Evolutionary conservation across 208 protist genomes (phyloP), one percentile per base, ranked within the genome.

Genomic region (Acanthamoeba lugdunensis): DNA sequence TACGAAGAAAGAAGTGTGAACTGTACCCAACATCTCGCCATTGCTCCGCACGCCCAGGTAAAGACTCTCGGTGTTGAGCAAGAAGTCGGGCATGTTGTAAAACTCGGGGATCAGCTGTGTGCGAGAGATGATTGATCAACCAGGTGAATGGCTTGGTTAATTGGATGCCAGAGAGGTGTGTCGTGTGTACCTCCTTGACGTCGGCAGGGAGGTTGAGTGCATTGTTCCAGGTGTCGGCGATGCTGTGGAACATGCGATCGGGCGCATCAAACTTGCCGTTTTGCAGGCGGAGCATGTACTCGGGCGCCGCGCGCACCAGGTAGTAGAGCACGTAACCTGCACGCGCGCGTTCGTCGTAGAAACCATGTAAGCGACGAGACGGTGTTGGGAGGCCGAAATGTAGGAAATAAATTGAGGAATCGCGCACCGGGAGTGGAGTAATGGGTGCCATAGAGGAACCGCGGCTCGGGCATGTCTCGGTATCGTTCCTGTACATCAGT

Each of bases 401-500:
- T 13, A 56, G 8, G 14, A 1, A 56, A 18, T 4, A 37, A 37
- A 73, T 73, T 8, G 28, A 25, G n/a, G 21, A 50, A 16, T 4
- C 16, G 87, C 63, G 1, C 30, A 77, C 88, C 98, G 0, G 98
- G 97, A 23, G 97, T 98, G 23, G 97, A 98, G 95, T 99, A 99
- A 95, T 99, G 98, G 11, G 98, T 98, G 6, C 98, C 98, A 93
- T 98, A 99, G 0, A 99, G 95, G 71, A 98, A 98, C 58, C 93
- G 63, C 6, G 71, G 69, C 21, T 96, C 94, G 8, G 96, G 96
- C 73, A 97, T 97, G 25, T 97, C 94, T 41, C 94, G 30, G 41
- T 96, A 97, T 9, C 96, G 85, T 30, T 95, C 65, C 73, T 95
- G 50, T 0, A 65, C 50, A 63, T 23, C 84, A 79, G 8, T 11